phyloP scores from a whole-genome alignment of 2,329 filamentous ascomycete genomes.

The Aspergillus ibericus region DNA sequence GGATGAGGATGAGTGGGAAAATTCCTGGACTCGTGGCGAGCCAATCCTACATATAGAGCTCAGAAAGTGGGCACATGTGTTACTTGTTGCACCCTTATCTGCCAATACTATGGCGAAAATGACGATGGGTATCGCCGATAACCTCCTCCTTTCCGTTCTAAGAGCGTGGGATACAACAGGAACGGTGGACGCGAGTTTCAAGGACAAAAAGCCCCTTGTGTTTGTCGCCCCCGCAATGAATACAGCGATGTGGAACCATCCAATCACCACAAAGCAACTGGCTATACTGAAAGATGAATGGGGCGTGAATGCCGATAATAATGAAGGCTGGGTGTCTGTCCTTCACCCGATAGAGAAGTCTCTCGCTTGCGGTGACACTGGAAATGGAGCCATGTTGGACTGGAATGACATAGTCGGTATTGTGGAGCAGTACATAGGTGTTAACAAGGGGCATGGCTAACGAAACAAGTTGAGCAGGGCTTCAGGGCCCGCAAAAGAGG shows the following conservation, averaged over 20 bases:
- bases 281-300: conserved; percentile 71
- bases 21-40: conserved; percentile 75
- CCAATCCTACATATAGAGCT: conserved; percentile 89
- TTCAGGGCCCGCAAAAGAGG: neutral
- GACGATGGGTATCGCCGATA: conserved; percentile 72
- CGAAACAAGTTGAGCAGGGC: neutral
- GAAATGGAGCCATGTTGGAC: conserved; percentile 78
- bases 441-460: neutral
- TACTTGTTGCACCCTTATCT: conserved; percentile 77
- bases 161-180: conserved; percentile 85
- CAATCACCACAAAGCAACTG: conserved; percentile 73
- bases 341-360: conserved; percentile 71
- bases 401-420: conserved; percentile 72
- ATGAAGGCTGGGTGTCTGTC: conserved; percentile 66
- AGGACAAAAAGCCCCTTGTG: conserved; percentile 60
- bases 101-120: conserved; percentile 89
- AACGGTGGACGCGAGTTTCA: conserved; percentile 49
- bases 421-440: conserved; percentile 52
- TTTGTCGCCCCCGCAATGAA: conserved; percentile 85
- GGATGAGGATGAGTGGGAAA: conserved; percentile 82
- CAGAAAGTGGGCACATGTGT: conserved; percentile 74
- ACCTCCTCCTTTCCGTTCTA: conserved; percentile 70
- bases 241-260: conserved; percentile 85
- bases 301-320: conserved; percentile 52
- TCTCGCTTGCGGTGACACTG: conserved; percentile 81